Conservation (phyloP, 139 green algal species). For the Cymbomonas tetramitiformis region DNA sequence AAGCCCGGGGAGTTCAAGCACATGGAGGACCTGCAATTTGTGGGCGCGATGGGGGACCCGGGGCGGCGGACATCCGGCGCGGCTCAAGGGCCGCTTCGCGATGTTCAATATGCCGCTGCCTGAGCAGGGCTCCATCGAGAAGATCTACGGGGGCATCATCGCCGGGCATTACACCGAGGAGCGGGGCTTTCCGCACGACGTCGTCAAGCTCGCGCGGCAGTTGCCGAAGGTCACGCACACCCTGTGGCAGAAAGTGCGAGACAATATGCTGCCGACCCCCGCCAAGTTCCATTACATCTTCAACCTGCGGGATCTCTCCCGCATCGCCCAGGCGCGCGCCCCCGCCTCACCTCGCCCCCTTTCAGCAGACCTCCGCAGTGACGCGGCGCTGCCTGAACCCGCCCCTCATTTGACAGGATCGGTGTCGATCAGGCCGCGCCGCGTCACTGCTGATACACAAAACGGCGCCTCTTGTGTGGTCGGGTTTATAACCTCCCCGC, state of each 20-base stretch:
- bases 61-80: slow-evolving; percentile 64
- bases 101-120: slow-evolving; percentile 71
- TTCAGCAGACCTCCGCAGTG: no score
- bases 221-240: slow-evolving; percentile 43
- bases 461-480: no score
- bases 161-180: slow-evolving; percentile 34
- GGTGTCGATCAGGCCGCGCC: no score
- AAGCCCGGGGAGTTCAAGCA: slow-evolving; percentile 79
- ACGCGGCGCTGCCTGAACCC: no score
- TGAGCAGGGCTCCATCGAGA: slow-evolving; percentile 43
- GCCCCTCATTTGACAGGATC: no score
- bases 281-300: slow-evolving; percentile 72
- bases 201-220: slow-evolving; percentile 24
- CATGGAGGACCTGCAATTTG: slow-evolving; percentile 65
- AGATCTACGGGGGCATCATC: slow-evolving; percentile 66
- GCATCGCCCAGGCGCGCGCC: slow-evolving; percentile 49
- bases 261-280: slow-evolving; percentile 58
- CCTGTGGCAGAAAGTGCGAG: slow-evolving; percentile 56
- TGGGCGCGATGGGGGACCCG: slow-evolving; percentile 64
- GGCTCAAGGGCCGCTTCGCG: slow-evolving; percentile 64
- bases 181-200: slow-evolving; percentile 33
- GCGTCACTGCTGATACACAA: no score
- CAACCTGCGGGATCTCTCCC: slow-evolving; percentile 59
- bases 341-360: slow-evolving; percentile 35
- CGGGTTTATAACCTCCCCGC: no score